A percentile compares a stretch with the other conserved stretches of the same genome.
Evolutionary conservation across 495 filamentous ascomycete genomes (phyloP).

Genomic region (Daldinia childiae): DNA sequence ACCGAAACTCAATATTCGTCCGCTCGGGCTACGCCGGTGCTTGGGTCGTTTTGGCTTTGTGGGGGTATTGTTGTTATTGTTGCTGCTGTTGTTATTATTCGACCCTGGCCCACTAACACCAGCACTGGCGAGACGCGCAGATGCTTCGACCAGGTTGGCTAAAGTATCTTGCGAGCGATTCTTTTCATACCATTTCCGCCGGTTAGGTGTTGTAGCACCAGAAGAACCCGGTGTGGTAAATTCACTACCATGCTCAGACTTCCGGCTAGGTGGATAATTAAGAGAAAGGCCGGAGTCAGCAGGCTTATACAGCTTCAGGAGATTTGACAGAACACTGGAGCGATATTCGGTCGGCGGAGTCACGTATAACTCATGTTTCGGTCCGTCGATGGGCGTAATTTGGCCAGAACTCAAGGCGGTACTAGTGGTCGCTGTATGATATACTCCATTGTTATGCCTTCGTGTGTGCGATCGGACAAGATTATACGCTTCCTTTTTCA

Average conservation of each 20-base stretch:
- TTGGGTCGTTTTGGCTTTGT: constrained; percentile 55
- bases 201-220: constrained; percentile 64
- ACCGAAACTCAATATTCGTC: constrained; percentile 52
- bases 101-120: constrained; percentile 49
- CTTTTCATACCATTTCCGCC: constrained; percentile 69
- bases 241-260: constrained; percentile 43
- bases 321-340: constrained; percentile 76
- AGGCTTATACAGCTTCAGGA: constrained; percentile 77
- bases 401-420: constrained; percentile 63
- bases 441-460: constrained; percentile 29
- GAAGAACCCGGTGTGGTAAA: constrained; percentile 52
- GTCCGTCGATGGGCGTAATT: constrained; percentile 67
- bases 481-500: constrained; percentile 55
- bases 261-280: constrained; percentile 41
- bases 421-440: constrained; percentile 31
- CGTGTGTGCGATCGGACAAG: constrained; percentile 63
- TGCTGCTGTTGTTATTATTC: not conserved
- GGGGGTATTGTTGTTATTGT: not conserved
- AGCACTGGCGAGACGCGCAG: constrained; percentile 59
- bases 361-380: constrained; percentile 70
- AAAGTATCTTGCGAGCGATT: constrained; percentile 59
- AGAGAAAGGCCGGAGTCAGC: constrained; percentile 37
- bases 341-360: constrained; percentile 75
- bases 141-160: constrained; percentile 66
- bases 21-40: constrained; percentile 49